Base-by-base conservation (phyloP, 108 stramenopile genomes). In the Licmophora abbreviata region DNA sequence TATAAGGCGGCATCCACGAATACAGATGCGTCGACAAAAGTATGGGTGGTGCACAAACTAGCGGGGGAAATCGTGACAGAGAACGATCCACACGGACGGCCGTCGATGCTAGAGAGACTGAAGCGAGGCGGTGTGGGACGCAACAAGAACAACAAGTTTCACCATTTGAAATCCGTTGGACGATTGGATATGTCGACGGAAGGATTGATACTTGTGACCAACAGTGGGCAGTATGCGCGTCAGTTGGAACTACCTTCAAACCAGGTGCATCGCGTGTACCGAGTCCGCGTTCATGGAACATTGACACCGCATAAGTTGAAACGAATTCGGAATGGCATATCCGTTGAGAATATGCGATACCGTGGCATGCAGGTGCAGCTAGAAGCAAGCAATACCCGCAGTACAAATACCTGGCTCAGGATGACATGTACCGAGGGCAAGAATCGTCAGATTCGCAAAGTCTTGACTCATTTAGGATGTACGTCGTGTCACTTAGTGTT, bases 121-220 rank as follows among this genome's bases (percentile, higher is more conserved):
- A 31, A 43, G 7, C 74, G 66, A 20, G 78, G 82, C 21, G 85
- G 85, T 6, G 79, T 83, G 2, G 85, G 82, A 1, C 58, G 64
- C 14, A 32, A 17, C 21, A 59, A 32, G 48, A 67, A 56, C 20
- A 15, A 20, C 3, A 18, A 15, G 20, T 18, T 18, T 40, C 20
- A 20, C 18, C 85, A 83, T 66, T 53, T 85, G 10, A 90, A 83
- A n/a, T 74, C 81, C 22, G 71, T 90, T 38, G 83, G 88, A 22
- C 54, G 83, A 40, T 51, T 90, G 11, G 88, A 90, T 51, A 83
- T 85, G 64, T 70, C 69, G 44, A 83, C 88, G 9, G 83, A 85
- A 63, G 88, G 88, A 20, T 57, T 90, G 10, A 73, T 85, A 37
- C 54, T 90, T 17, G 55, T 90, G 14, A 85, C 88, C 24, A 85